These are phyloP conservation scores for Zoysia japonica DNA, from an alignment of 176 grass and related monocot genomes.

Conservation along the genomic window DNA sequence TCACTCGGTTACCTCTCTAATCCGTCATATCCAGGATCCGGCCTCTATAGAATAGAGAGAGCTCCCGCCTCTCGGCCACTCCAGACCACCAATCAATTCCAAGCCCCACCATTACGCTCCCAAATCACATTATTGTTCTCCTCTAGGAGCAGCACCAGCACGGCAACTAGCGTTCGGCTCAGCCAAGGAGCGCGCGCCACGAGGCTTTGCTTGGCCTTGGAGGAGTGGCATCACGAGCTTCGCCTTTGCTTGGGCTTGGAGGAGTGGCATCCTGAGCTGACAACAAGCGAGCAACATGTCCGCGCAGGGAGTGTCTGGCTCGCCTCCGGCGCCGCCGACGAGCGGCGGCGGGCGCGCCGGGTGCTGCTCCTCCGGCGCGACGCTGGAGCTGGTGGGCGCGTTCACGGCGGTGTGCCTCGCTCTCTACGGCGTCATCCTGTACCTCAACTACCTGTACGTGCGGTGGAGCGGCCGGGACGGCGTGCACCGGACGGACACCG, in stretches of 20 bases:
- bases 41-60: too few species aligned
- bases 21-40: background rate
- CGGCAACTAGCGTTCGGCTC: background rate
- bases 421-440: conserved; percentile 56
- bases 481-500: conserved; percentile 39
- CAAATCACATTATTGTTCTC: conserved; percentile 12
- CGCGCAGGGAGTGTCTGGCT: background rate
- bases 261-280: background rate
- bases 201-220: background rate
- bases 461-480: conserved; percentile 40
- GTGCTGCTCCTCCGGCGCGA: conserved; percentile 46
- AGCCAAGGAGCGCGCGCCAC: background rate
- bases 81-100: conserved; percentile 32
- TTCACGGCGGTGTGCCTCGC: conserved; percentile 63
- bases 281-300: background rate
- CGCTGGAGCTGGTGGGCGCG: conserved; percentile 59
- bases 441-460: conserved; percentile 64
- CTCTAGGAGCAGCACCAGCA: background rate
- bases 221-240: background rate
- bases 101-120: background rate
- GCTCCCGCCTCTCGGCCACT: background rate
- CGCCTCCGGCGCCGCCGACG: background rate
- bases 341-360: background rate
- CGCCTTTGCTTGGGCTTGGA: background rate
- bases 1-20: background rate